Base-by-base conservation (phyloP, 768 basidiomycete species). In the Collybia sp. region DNA sequence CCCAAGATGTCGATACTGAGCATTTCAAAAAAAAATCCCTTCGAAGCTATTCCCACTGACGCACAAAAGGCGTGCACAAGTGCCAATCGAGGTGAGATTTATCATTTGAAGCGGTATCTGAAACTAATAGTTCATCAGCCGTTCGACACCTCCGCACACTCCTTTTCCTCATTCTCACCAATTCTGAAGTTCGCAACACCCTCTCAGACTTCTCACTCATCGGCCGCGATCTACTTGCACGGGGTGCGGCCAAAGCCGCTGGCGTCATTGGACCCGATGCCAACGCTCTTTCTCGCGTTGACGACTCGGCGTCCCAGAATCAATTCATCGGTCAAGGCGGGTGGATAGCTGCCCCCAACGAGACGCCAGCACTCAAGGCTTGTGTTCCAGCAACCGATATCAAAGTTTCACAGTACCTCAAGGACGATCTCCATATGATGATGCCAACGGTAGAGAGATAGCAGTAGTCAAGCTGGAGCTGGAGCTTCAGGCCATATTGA, bases 71-170 rank as follows among this genome's bases (percentile, higher is more conserved):
- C 48, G 2, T 38, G 53, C 1, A 75, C 79, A n/a, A 70, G 70
- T 1, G 85, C 78, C 45, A 64, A 69, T 6, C 67, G 74, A 45
- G 60, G n/a, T n/a, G 70, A n/a, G 88, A 93, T 40, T 69, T 73
- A 30, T 67, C 83, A 48, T 61, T 80, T 62, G 91, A 87, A 83
- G 30, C 30, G 72, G 48, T 18, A 1, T n/a, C 48, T 8, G 40
- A n/a, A n/a, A n/a, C n/a, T n/a, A n/a, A n/a, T n/a, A n/a, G n/a
- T n/a, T n/a, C n/a, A n/a, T n/a, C n/a, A 88, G 92, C 92, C 16
- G 79, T 88, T 39, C 76, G 76, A 45, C 91, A 97, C 65, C 79
- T 97, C 13, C 89, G 93, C 53, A 93, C 93, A 0, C 78, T 99
- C 40, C 72, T 90, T 49, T 79, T 80, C 37, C 84, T 97, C 56